Evolutionary conservation across 805 yeast genomes (phyloP), one percentile per base, ranked within the genome.

Genomic region (Yamadazyma tumulicola): DNA sequence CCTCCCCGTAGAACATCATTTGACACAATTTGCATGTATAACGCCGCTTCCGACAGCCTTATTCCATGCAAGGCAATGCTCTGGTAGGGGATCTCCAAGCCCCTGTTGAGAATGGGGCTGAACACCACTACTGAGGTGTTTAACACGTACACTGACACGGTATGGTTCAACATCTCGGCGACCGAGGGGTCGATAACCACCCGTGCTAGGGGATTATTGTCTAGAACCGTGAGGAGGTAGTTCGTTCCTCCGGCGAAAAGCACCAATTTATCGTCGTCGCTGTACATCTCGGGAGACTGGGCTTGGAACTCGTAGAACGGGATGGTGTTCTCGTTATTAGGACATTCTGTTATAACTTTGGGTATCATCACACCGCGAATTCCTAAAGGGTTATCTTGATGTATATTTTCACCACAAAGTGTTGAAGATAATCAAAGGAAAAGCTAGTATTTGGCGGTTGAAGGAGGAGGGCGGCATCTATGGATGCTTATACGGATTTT

Each of bases 271-370:
- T 67, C 72, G 32, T 64, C 64, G 24, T 52, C 54, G 11, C 67
- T 57, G 43, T 56, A 67, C 28, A 51, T 43, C 22, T 60, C 72
- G 1, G 74, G 73, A 3, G 63, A 59, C 18, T 64, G 61, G 9
- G 61, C 49, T 34, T 54, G 63, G 42, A 57, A 68, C 16, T 49
- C 45, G 11, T 50, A 34, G 8, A 52, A 44, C 4, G 59, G 56
- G 9, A 65, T 54, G 6, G 74, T 67, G 48, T 67, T 66, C 38
- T 68, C 74, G 32, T 54, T 49, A 38, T 56, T 66, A 19, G 74
- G 74, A 21, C 31, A 42, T 21, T 52, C 55, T 5, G 32, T 29
- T 23, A 28, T 21, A 9, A 21, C 11, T 21, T 21, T 25, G n/a
- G n/a, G n/a, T n/a, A n/a, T n/a, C n/a, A n/a, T n/a, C n/a, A n/a